phyloP scores from a whole-genome alignment of 768 basidiomycete species.

The Strobilomyces echinocephalus region DNA sequence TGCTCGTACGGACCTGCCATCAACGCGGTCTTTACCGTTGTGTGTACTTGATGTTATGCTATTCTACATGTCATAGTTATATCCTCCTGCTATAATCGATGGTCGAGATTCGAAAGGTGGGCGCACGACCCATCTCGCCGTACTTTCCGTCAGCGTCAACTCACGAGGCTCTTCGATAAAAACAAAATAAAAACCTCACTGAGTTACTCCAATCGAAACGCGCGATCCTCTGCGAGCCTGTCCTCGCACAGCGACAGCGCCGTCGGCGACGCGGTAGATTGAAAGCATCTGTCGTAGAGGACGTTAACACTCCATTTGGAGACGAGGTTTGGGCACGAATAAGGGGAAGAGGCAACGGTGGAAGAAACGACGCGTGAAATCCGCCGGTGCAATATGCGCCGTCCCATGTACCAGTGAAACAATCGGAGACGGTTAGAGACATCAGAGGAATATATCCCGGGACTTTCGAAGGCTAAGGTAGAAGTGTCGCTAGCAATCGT shows the following conservation, averaged over 20 bases:
- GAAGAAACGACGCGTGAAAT: background rate
- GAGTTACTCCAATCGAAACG: background rate
- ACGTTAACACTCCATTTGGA: background rate
- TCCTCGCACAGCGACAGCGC: background rate
- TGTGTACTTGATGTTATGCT: background rate
- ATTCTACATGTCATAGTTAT: background rate
- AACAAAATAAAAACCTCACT: too few relatives aligned
- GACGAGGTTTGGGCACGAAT: background rate
- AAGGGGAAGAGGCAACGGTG: background rate
- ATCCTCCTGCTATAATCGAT: background rate
- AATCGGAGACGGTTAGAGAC: background rate
- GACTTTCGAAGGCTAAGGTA: background rate
- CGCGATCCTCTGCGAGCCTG: too few relatives aligned
- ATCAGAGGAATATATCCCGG: background rate
- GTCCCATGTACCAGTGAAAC: background rate
- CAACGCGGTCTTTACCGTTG: background rate
- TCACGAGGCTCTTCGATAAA: too few relatives aligned
- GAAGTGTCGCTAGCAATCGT: background rate
- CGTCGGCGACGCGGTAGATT: background rate
- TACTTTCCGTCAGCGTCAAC: too few relatives aligned
- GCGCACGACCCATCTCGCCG: too few relatives aligned
- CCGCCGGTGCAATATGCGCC: background rate
- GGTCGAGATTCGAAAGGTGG: too few relatives aligned
- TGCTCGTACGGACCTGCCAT: background rate
- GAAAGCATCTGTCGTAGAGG: background rate